phyloP scores from a whole-genome alignment of 768 basidiomycete genomes.

The Tricholoma matsutake region DNA sequence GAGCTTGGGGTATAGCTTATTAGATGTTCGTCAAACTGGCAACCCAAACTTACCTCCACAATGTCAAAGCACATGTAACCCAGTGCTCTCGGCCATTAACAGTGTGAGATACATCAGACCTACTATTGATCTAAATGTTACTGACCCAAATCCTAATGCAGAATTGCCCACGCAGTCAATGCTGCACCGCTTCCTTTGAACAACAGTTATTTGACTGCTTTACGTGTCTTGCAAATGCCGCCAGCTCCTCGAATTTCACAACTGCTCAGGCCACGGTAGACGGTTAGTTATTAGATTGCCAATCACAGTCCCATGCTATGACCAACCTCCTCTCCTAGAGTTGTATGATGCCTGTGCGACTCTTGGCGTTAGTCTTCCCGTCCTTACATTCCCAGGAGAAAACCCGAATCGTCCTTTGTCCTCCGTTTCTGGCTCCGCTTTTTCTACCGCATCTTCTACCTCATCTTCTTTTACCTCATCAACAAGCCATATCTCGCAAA shows the following conservation, averaged over 20 bases:
- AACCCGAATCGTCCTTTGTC: slow-evolving; percentile 26
- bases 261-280: background rate
- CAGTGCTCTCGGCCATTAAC: slow-evolving; percentile 20
- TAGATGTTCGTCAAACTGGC: slow-evolving; percentile 23
- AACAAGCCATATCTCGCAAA: background rate
- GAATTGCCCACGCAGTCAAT: slow-evolving; percentile 28
- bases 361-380: slow-evolving; percentile 19
- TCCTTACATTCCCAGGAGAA: slow-evolving; percentile 32
- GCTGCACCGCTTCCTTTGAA: slow-evolving; percentile 40
- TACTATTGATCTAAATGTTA: background rate
- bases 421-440: slow-evolving; percentile 18
- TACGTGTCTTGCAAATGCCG: slow-evolving; percentile 29
- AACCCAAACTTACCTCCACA: slow-evolving; percentile 25
- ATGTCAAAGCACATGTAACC: slow-evolving; percentile 30
- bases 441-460: slow-evolving; percentile 21
- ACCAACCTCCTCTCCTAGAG: background rate
- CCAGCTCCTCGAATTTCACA: background rate
- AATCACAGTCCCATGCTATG: background rate
- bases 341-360: slow-evolving; percentile 15
- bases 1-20: background rate
- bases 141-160: slow-evolving; percentile 5
- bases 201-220: slow-evolving; percentile 40
- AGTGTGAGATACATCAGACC: slow-evolving; percentile 13
- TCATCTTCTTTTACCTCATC: background rate
- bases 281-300: background rate